Conservation (phyloP, 176 grass and related monocot genomes). For the Cocos nucifera region DNA sequence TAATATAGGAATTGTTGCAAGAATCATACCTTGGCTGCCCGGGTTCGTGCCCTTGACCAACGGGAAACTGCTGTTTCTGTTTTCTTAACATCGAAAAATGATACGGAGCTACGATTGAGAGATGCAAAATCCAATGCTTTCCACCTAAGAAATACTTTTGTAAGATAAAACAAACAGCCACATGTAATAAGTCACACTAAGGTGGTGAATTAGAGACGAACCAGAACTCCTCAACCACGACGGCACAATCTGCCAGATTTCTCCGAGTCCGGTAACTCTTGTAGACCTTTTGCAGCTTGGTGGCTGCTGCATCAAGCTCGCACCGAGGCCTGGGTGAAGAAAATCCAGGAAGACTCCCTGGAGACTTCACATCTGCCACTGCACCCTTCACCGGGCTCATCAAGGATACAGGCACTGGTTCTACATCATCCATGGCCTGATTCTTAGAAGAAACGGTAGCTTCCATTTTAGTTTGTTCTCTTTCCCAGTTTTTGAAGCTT, state of each 20-base stretch:
- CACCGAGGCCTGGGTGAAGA: slow-evolving; percentile 46
- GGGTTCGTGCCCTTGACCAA: slow-evolving; percentile 58
- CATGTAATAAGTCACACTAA: no score
- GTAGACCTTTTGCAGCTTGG: slow-evolving; percentile 73
- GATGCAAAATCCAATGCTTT: slow-evolving; percentile 60
- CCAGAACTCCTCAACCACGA: slow-evolving; percentile 92
- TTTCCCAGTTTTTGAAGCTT: slow-evolving; percentile 89
- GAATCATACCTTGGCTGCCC: slow-evolving; percentile 54
- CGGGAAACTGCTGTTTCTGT: slow-evolving; percentile 63
- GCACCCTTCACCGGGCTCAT: slow-evolving; percentile 3
- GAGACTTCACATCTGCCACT: slow-evolving; percentile 16
- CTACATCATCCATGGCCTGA: background rate
- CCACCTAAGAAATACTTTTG: slow-evolving; percentile 34
- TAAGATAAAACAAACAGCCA: no score
- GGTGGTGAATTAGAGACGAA: slow-evolving; percentile 5
- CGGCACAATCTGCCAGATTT: slow-evolving; percentile 88
- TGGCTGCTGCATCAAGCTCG: slow-evolving; percentile 73
- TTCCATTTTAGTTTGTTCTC: background rate
- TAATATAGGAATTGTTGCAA: no score
- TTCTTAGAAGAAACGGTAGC: background rate
- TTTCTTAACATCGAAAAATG: slow-evolving; percentile 73
- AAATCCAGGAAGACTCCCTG: slow-evolving; percentile 17
- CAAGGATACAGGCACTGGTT: background rate
- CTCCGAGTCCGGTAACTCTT: slow-evolving; percentile 82
- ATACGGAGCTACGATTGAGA: slow-evolving; percentile 63